phyloP scores from a whole-genome alignment of 192 early-diverging fungal species.

The Jimgerdemannia lactiflua region DNA sequence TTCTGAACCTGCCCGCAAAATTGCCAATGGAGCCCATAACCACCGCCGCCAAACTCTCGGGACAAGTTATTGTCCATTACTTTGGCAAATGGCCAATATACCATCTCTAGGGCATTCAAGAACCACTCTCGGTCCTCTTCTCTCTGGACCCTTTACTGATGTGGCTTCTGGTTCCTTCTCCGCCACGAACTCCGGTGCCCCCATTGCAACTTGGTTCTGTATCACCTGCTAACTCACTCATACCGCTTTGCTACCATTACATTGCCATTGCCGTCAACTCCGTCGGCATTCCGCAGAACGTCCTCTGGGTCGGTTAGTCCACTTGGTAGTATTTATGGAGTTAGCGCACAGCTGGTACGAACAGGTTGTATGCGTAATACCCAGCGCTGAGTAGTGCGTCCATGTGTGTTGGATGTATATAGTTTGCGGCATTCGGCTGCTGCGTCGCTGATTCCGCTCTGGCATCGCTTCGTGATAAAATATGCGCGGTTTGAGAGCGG shows the following conservation, averaged over 20 bases:
- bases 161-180: constrained; percentile 43
- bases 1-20: constrained; percentile 82
- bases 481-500: constrained; percentile 77
- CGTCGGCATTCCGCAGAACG: constrained; percentile 69
- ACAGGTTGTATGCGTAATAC: constrained; percentile 64
- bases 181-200: constrained; percentile 33
- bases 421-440: constrained; percentile 94
- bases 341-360: constrained; percentile 26
- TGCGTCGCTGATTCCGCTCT: constrained; percentile 70
- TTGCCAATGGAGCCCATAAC: constrained; percentile 83
- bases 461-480: constrained; percentile 79
- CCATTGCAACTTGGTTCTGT: constrained; percentile 44
- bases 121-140: constrained; percentile 93
- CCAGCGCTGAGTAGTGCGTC: constrained; percentile 64
- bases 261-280: constrained; percentile 87
- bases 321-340: constrained; percentile 23
- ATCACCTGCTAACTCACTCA: constrained; percentile 45
- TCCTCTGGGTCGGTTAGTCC: constrained; percentile 77
- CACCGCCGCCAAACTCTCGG: constrained; percentile 27
- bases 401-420: constrained; percentile 89
- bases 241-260: constrained; percentile 88
- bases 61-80: constrained; percentile 71
- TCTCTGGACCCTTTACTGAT: constrained; percentile 74
- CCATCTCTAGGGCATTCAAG: constrained; percentile 85
- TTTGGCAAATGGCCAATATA: constrained; percentile 98